Conservation (phyloP, 805 yeast species). For the Zygotorulaspora florentina region DNA sequence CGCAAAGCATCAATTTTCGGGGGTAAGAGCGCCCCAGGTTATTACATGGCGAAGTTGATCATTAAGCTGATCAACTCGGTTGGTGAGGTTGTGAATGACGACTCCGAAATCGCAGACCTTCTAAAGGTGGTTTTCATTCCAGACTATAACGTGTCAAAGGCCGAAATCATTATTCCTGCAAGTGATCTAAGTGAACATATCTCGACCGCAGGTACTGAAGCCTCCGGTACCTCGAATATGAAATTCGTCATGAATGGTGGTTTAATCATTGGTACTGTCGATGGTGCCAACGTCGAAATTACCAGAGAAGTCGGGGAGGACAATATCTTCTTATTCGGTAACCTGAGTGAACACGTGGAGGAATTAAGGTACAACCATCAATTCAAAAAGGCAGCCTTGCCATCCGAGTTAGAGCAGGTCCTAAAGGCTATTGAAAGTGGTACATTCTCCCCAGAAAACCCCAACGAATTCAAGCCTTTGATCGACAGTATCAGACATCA, state of each 20-base stretch:
- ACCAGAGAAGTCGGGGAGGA: constrained; percentile 93
- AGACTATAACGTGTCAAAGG: constrained; percentile 91
- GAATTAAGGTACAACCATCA: constrained; percentile 73
- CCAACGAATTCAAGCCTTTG: constrained; percentile 59
- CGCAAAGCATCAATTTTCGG: constrained; percentile 84
- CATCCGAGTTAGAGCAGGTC: constrained; percentile 57
- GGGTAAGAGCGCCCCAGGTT: constrained; percentile 98
- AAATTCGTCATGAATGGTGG: constrained; percentile 94
- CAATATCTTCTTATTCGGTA: constrained; percentile 87
- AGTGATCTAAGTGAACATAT: constrained; percentile 90
- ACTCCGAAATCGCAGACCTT: constrained; percentile 65
- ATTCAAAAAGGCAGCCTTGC: constrained; percentile 50
- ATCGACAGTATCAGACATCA: constrained; percentile 65
- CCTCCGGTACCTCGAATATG: constrained; percentile 95
- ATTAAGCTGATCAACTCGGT: constrained; percentile 83
- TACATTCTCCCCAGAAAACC: constrained; percentile 59
- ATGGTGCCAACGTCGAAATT: constrained; percentile 94
- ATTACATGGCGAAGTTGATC: constrained; percentile 88
- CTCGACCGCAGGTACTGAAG: constrained; percentile 96
- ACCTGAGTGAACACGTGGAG: constrained; percentile 84
- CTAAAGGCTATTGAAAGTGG: constrained; percentile 65
- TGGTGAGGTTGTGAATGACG: constrained; percentile 74
- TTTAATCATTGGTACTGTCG: constrained; percentile 89
- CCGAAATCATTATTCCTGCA: constrained; percentile 86
- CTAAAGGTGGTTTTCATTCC: constrained; percentile 86